Evolutionary conservation across 1,139 yeast species (phyloP).

Genomic region (Eremothecium sinecaudum): DNA sequence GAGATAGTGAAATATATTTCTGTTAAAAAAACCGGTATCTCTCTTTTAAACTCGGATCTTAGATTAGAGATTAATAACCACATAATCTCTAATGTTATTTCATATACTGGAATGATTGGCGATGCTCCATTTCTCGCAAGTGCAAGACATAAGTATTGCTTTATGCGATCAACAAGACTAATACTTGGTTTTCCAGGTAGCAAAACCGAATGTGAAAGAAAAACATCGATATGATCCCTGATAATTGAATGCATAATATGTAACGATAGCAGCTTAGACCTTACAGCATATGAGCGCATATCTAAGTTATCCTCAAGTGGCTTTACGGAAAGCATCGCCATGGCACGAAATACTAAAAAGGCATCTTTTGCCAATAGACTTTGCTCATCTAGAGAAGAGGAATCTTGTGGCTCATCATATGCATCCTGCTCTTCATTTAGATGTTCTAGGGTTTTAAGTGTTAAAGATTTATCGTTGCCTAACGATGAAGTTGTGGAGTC

Average conservation of each 20-base stretch:
- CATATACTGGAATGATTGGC: conserved; percentile 84
- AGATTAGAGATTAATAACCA: conserved; percentile 80
- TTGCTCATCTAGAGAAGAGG: conserved; percentile 41
- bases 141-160: conserved; percentile 75
- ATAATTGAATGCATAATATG: conserved; percentile 82
- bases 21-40: conserved; percentile 85
- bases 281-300: conserved; percentile 82
- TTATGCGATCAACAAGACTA: conserved; percentile 65
- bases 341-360: conserved; percentile 80
- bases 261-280: conserved; percentile 81
- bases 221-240: conserved; percentile 76
- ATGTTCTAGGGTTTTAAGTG: conserved; percentile 49
- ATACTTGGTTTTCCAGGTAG: conserved; percentile 54
- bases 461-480: conserved; percentile 35
- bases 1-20: conserved; percentile 92
- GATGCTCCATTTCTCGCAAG: conserved; percentile 91
- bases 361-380: conserved; percentile 82
- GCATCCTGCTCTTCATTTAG: conserved; percentile 49
- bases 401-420: conserved; percentile 26
- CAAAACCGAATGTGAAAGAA: conserved; percentile 55
- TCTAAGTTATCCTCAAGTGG: conserved; percentile 69
- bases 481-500: conserved; percentile 4
- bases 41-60: conserved; percentile 80
- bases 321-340: conserved; percentile 87
- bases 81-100: conserved; percentile 82